Percentiles rank a stretch among this genome's conserved stretches.
phyloP scores from a whole-genome alignment of 1,139 yeast species.

The Taphrina pruni region DNA sequence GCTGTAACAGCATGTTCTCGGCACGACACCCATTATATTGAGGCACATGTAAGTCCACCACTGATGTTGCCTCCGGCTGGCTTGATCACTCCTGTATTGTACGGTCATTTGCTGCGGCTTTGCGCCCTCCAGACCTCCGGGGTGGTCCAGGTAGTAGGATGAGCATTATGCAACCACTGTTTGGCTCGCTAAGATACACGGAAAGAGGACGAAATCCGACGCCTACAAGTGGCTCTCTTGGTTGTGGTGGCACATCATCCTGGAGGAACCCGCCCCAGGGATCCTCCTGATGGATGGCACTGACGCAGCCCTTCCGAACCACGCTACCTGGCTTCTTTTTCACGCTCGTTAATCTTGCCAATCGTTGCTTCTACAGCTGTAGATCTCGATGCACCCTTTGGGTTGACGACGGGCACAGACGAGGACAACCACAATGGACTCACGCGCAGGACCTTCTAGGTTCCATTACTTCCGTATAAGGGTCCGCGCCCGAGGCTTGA shows the following conservation, averaged over 20 bases:
- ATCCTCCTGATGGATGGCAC: neutral
- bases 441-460: no score
- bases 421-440: neutral
- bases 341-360: constrained; percentile 1
- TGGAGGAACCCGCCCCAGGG: neutral
- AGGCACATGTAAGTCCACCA: constrained; percentile 4
- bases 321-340: constrained; percentile 15
- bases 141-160: neutral
- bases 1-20: neutral
- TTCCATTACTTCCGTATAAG: no score
- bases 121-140: neutral
- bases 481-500: no score
- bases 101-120: neutral
- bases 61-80: constrained; percentile 7
- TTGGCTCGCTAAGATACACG: constrained; percentile 11
- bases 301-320: constrained; percentile 9
- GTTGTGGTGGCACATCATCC: neutral
- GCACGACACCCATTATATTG: neutral
- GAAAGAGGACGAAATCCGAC: constrained; percentile 4
- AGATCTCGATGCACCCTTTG: neutral
- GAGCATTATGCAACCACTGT: neutral
- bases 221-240: constrained; percentile 2
- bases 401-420: neutral
- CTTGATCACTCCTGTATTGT: neutral
- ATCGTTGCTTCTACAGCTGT: neutral